Conservation (phyloP, 108 stramenopile species). For the Licmophora abbreviata region DNA sequence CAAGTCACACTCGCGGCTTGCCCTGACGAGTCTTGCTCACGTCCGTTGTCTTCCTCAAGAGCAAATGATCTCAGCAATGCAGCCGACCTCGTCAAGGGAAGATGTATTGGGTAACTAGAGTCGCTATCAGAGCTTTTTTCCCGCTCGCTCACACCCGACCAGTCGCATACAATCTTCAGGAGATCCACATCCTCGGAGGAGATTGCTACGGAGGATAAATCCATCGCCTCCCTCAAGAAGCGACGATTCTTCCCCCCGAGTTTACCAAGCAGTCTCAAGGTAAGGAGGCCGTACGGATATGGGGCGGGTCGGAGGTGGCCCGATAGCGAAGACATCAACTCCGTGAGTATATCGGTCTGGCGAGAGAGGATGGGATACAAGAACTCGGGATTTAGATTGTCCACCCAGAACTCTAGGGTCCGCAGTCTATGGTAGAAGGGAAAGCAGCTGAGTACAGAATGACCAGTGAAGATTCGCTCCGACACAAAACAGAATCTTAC, state of each 20-base stretch:
- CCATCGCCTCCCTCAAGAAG: constrained; percentile 66
- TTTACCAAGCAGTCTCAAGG: constrained; percentile 89
- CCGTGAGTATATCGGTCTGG: constrained; percentile 27
- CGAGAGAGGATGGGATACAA: constrained; percentile 65
- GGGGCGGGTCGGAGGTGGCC: constrained; percentile 87
- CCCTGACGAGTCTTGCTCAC: too few relatives aligned
- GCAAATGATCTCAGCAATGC: too few relatives aligned
- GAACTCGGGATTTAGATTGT: constrained; percentile 90
- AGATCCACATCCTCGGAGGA: too few relatives aligned
- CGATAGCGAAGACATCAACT: constrained; percentile 79
- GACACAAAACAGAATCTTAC: constrained; percentile 15
- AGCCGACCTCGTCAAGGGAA: too few relatives aligned
- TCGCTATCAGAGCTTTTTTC: too few relatives aligned
- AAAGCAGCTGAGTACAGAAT: neutral
- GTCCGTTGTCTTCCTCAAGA: too few relatives aligned
- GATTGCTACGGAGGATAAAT: too few relatives aligned
- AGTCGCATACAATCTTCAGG: too few relatives aligned
- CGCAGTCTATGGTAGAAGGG: constrained; percentile 36
- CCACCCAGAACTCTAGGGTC: constrained; percentile 95
- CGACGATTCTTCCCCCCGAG: constrained; percentile 89
- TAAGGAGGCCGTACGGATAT: constrained; percentile 84
- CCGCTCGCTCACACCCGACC: too few relatives aligned
- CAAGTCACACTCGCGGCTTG: too few relatives aligned
- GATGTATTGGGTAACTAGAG: too few relatives aligned
- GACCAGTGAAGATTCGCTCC: neutral